Evolutionary conservation across 257 asterid species (phyloP).

Genomic region (Ajuga chamaepitys): DNA sequence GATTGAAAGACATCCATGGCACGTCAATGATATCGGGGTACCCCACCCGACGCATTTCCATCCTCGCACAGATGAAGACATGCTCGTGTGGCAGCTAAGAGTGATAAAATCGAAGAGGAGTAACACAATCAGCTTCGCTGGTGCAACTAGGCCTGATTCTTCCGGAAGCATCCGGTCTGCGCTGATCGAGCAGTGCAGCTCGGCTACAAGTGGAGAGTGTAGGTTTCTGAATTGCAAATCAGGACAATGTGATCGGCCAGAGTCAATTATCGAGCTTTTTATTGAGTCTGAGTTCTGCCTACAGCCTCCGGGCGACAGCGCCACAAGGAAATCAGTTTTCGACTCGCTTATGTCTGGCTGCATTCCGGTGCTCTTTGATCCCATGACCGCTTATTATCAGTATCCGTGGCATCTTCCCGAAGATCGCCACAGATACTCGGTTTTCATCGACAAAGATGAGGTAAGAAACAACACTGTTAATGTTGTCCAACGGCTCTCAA

Average conservation of each 20-base stretch:
- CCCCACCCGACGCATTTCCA: conserved; percentile 77
- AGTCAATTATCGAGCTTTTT: too few relatives aligned
- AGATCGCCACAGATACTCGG: conserved; percentile 44
- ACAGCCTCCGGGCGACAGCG: conserved; percentile 76
- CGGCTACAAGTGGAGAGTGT: conserved; percentile 27
- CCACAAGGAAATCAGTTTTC: conserved; percentile 67
- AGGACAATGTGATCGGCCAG: conserved; percentile 41
- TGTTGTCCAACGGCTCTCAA: conserved; percentile 42
- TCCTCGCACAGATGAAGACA: conserved; percentile 51
- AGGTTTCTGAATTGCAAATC: conserved; percentile 41
- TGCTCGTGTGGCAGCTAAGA: conserved; percentile 47
- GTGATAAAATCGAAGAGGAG: conserved; percentile 20
- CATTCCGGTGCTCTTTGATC: conserved; percentile 59
- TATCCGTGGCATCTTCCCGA: conserved; percentile 72
- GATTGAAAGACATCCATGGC: conserved; percentile 71
- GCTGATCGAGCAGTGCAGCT: conserved; percentile 45
- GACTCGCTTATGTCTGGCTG: conserved; percentile 62
- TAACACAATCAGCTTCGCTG: conserved; percentile 49
- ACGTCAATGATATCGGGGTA: conserved; percentile 44
- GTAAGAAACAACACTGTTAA: conserved; percentile 37
- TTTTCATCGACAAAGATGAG: conserved; percentile 47
- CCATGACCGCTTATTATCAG: conserved; percentile 63
- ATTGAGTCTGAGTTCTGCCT: conserved; percentile 60
- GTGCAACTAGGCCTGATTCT: too few relatives aligned
- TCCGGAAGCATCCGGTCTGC: conserved; percentile 42